Conservation (phyloP, 148 eudicot genomes). For the Limonium bicolor region DNA sequence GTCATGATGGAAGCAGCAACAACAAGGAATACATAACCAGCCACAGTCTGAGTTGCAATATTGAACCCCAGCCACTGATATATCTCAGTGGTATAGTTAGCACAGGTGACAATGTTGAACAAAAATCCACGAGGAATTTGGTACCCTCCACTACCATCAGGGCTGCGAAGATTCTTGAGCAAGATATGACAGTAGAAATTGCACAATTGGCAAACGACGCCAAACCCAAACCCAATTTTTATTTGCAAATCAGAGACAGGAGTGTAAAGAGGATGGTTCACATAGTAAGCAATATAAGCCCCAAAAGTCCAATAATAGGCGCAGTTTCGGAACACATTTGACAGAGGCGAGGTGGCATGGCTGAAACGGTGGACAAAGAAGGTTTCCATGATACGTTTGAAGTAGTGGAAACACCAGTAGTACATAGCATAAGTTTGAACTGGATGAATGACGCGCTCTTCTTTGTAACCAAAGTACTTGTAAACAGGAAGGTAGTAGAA, state of each 20-base stretch:
- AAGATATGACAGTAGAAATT: conserved; percentile 92
- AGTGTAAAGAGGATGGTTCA: conserved; percentile 85
- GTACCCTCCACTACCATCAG: conserved; percentile 59
- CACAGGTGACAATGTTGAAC: conserved; percentile 94
- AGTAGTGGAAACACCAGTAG: conserved; percentile 92
- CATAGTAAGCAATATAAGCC: conserved; percentile 76
- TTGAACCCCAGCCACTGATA: conserved; percentile 99
- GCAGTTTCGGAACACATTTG: conserved; percentile 91
- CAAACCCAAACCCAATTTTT: conserved; percentile 85
- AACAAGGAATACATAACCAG: conserved; percentile 65
- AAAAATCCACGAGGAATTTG: conserved; percentile 90
- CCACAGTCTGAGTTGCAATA: conserved; percentile 88
- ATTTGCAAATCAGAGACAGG: conserved; percentile 85
- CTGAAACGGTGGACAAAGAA: conserved; percentile 96
- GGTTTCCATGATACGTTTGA: conserved; percentile 91
- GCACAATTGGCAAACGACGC: conserved; percentile 58
- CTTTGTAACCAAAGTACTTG: conserved; percentile 63
- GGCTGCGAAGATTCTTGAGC: conserved; percentile 65
- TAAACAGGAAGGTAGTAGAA: conserved; percentile 72
- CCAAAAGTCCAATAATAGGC: conserved; percentile 94
- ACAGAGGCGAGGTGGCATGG: conserved; percentile 90
- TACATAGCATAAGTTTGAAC: conserved; percentile 86
- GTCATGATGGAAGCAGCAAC: conserved; percentile 92
- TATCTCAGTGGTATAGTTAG: conserved; percentile 92
- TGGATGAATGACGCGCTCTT: conserved; percentile 58